A percentile compares a stretch with the other conserved stretches of the same genome.
These are phyloP conservation scores for Phialophora macrospora DNA, from an alignment of 2,329 filamentous ascomycete genomes.

Conservation along the genomic window DNA sequence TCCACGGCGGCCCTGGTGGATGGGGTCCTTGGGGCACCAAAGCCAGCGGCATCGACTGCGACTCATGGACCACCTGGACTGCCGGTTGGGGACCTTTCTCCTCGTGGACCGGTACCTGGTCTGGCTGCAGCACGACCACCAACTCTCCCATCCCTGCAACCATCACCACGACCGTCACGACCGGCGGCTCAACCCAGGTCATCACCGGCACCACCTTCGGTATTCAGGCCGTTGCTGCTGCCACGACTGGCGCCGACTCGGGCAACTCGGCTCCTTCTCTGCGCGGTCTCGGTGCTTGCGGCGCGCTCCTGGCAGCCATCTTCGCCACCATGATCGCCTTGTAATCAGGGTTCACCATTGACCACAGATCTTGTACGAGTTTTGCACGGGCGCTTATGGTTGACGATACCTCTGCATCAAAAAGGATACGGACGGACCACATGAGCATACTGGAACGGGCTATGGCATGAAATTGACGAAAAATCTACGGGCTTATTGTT, in stretches of 20 bases:
- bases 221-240: conserved; percentile 36
- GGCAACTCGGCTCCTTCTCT: conserved; percentile 31
- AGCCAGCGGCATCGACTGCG: conserved; percentile 38
- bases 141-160: conserved; percentile 36
- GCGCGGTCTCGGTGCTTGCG: conserved; percentile 33
- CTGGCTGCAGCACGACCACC: conserved; percentile 39
- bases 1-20: conserved; percentile 29
- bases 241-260: conserved; percentile 26
- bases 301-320: conserved; percentile 35
- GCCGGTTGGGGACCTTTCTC: conserved; percentile 39
- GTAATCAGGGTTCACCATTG: conserved; percentile 19
- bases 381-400: conserved; percentile 10
- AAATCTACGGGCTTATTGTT: not conserved
- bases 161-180: conserved; percentile 37
- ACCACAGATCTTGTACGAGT: not conserved
- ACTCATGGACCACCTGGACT: conserved; percentile 40
- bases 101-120: conserved; percentile 39
- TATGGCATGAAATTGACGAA: not conserved
- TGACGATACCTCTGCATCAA: conserved; percentile 8
- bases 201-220: conserved; percentile 41
- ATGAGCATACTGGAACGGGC: not conserved
- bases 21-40: conserved; percentile 39
- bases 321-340: conserved; percentile 38
- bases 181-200: conserved; percentile 34
- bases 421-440: not conserved